Conservation (phyloP, 2,329 filamentous ascomycete species). For the Cladosporium sp. region DNA sequence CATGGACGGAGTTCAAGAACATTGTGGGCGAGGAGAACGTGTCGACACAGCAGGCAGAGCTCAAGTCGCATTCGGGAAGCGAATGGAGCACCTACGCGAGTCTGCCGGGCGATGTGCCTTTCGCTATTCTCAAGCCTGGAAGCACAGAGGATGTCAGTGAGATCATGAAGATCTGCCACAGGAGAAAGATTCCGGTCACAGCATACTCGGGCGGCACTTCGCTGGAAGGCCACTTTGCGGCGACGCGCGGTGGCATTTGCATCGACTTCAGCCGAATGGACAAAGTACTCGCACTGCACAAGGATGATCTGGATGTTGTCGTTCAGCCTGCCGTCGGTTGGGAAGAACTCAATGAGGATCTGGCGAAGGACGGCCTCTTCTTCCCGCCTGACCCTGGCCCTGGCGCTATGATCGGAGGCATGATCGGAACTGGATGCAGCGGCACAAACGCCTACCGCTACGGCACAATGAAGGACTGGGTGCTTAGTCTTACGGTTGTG, state of each 20-base stretch:
- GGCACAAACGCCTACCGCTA: slow-evolving; percentile 92
- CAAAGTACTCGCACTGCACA: slow-evolving; percentile 74
- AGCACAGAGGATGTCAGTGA: slow-evolving; percentile 81
- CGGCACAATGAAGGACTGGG: slow-evolving; percentile 95
- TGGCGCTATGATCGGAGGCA: slow-evolving; percentile 88
- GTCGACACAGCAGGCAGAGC: slow-evolving; percentile 57
- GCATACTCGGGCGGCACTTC: slow-evolving; percentile 87
- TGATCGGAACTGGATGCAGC: slow-evolving; percentile 75
- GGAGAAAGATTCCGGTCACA: slow-evolving; percentile 78
- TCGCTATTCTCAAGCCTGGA: slow-evolving; percentile 72
- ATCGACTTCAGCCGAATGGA: slow-evolving; percentile 88
- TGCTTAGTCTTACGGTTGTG: slow-evolving; percentile 81
- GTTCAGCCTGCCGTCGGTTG: slow-evolving; percentile 73
- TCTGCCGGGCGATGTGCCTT: slow-evolving; percentile 47
- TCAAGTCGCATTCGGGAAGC: slow-evolving; percentile 61
- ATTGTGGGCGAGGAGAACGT: slow-evolving; percentile 65
- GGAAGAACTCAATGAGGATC: slow-evolving; percentile 79
- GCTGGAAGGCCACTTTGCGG: slow-evolving; percentile 84
- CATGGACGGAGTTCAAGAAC: slow-evolving; percentile 63
- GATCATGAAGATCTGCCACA: slow-evolving; percentile 87
- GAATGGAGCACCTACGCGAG: slow-evolving; percentile 62
- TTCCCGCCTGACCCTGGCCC: slow-evolving; percentile 92
- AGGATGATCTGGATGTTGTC: slow-evolving; percentile 64
- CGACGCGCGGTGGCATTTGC: slow-evolving; percentile 79
- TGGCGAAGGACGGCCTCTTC: slow-evolving; percentile 73